phyloP scores from a whole-genome alignment of 1,284 basidiomycete species.

The Papiliotrema fonsecae region DNA sequence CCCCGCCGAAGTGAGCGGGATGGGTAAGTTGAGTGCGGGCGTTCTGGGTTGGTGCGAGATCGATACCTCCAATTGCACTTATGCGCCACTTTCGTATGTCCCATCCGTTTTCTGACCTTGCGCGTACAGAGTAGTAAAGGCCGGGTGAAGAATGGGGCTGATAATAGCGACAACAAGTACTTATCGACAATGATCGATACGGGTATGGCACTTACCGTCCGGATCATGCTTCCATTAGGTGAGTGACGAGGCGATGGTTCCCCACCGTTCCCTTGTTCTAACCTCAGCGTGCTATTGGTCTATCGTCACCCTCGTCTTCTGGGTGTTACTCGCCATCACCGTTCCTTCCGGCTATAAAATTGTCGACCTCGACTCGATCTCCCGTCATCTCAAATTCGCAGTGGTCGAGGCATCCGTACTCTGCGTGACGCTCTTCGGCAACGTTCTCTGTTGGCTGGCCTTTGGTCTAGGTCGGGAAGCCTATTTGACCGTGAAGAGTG shows the following conservation, averaged over 20 bases:
- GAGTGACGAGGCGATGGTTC: no score
- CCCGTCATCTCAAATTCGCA: conserved; percentile 37
- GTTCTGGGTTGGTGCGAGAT: conserved; percentile 40
- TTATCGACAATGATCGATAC: conserved; percentile 33
- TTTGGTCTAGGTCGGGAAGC: conserved; percentile 32
- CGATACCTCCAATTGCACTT: conserved; percentile 42
- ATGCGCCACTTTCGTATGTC: conserved; percentile 40
- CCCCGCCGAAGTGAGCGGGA: conserved; percentile 12
- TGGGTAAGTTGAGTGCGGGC: conserved; percentile 27
- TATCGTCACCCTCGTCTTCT: conserved; percentile 34
- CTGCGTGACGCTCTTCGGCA: conserved; percentile 39
- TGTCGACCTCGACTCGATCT: conserved; percentile 35
- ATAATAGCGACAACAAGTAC: conserved; percentile 32
- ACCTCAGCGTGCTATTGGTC: conserved; percentile 44
- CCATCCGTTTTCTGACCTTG: no score
- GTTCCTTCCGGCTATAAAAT: conserved; percentile 28
- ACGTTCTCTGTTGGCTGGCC: conserved; percentile 42
- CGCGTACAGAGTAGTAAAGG: conserved; percentile 2
- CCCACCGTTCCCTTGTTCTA: no score
- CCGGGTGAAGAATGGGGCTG: neutral
- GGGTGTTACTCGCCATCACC: conserved; percentile 32
- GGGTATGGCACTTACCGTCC: conserved; percentile 36
- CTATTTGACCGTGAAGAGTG: conserved; percentile 21
- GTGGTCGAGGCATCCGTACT: conserved; percentile 38
- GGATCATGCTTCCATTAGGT: conserved; percentile 37